Base-by-base conservation (phyloP, 2,329 filamentous ascomycete species). In the Fragosphaeria purpurea region DNA sequence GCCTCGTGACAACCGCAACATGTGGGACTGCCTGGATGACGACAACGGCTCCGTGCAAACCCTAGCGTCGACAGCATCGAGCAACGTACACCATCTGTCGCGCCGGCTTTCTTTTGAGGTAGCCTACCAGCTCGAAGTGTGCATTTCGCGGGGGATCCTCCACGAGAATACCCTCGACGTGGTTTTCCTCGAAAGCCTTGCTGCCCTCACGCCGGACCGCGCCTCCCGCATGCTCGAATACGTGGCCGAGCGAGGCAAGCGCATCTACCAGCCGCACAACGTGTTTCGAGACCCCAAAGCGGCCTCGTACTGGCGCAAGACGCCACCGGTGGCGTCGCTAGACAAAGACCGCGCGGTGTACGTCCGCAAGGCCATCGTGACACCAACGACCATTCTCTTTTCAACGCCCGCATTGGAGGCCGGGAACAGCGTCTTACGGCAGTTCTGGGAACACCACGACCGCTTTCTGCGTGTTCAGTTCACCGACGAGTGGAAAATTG, bases 121-220 rank as follows among this genome's bases (percentile, higher is more conserved):
- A 1, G 79, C 88, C 12, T 98, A 97, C 61, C 89, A 95, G 63
- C 76, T 98, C 0, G 91, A 98, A 64, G 90, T 88, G 0, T 97
- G 91, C 62, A 75, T 97, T n/a, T 95, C 90, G 0, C 79, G 85
- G 33, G 82, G 83, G 0, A 73, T 81, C 31, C 68, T 98, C 10
- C 84, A 83, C 48, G 91, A 96, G 63, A 79, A 88, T 61, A 85
- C 77, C 44, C 76, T 97, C 43, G 75, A 71, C 1, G 63, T 66
- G 1, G 73, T 79, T 3, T 97, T 97, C 56, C 67, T 95, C 2
- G 62, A 72, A 33, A 74, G 68, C 41, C 72, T 97, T 4, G 63
- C 69, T 2, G 59, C 68, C 0, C 67, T 85, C 22, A 60, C 67
- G 45, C 54, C 63, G 0, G 58, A 67, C 2, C 74, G 75, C 41